Evolutionary conservation across 306 rosid species (phyloP), one percentile per base, ranked within the genome.

Genomic region (Quillaja saponaria): DNA sequence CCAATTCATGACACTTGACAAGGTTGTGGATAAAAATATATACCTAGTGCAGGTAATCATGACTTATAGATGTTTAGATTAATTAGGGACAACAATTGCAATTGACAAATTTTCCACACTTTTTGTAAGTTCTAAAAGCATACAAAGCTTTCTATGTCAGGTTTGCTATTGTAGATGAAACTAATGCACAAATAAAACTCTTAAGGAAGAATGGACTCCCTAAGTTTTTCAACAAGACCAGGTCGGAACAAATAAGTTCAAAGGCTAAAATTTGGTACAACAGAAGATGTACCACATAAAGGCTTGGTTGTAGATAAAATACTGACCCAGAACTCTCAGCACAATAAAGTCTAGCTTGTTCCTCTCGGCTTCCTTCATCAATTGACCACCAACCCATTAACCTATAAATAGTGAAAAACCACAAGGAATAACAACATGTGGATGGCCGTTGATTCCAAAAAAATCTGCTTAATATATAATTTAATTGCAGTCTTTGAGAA

Each of bases 361-460:
- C 97, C 80, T 90, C 97, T 64, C 68, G 76, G 69, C 94, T 90
- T 61, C 80, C 88, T 78, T 90, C 95, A 25, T 90, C 97, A 39
- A 87, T 90, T 11, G 90, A 90, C 97, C 95, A 90, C 97, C 97
- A 90, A 76, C 97, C 97, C 7, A 90, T 79, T 61, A 90, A 78
- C 79, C 97, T 87, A 74, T 45, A 42, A 68, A 39, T 48, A 64
- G 66, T 25, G 63, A 62, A 68, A 70, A 63, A n/a, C n/a, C n/a
- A n/a, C 40, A 63, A 47, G 28, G 56, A 58, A 38, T 57, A 50
- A 70, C 58, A 64, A 67, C 14, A 48, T 44, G 25, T 51, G 38
- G 58, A 48, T 17, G 50, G 65, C 10, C 68, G 59, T 33, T 61
- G 49, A 34, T 52, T 18, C 34, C 31, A 7, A 34, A 16, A 71